Conservation (phyloP, 371 early-diverging fungal species). For the Mortierella polycephala region DNA sequence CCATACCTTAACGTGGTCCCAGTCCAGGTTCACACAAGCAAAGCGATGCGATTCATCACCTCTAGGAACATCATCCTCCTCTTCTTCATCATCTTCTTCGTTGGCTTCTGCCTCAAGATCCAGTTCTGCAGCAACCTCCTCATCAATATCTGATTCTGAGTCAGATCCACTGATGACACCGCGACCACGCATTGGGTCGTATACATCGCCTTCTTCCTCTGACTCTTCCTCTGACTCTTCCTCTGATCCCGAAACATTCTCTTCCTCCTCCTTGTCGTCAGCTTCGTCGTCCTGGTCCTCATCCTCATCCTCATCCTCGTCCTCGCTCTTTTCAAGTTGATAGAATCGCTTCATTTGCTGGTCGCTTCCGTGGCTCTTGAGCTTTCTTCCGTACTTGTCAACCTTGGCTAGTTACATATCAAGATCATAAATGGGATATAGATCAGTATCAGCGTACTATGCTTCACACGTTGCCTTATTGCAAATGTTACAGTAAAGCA, state of each 20-base stretch:
- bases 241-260: slow-evolving; percentile 26
- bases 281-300: slow-evolving; percentile 64
- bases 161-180: slow-evolving; percentile 75
- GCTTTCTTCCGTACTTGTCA: slow-evolving; percentile 89
- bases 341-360: slow-evolving; percentile 70
- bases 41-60: slow-evolving; percentile 92
- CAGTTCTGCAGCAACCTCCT: slow-evolving; percentile 51
- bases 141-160: slow-evolving; percentile 63
- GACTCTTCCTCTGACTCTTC: slow-evolving; percentile 54
- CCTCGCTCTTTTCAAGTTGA: slow-evolving; percentile 60
- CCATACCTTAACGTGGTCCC: slow-evolving; percentile 86
- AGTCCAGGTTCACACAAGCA: slow-evolving; percentile 97
- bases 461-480: too few species aligned
- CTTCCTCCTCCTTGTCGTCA: slow-evolving; percentile 57
- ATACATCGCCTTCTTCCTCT: slow-evolving; percentile 54
- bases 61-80: slow-evolving; percentile 70
- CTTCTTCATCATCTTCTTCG: slow-evolving; percentile 63
- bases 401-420: slow-evolving; percentile 67
- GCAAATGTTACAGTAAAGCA: not conserved
- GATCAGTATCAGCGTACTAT: not conserved
- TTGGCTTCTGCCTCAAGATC: slow-evolving; percentile 62
- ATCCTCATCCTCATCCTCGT: slow-evolving; percentile 54
- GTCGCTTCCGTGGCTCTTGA: slow-evolving; percentile 60
- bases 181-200: slow-evolving; percentile 89
- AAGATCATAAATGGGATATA: not conserved